Base-by-base conservation (phyloP, 495 filamentous ascomycete species). In the Podospora appendiculata region DNA sequence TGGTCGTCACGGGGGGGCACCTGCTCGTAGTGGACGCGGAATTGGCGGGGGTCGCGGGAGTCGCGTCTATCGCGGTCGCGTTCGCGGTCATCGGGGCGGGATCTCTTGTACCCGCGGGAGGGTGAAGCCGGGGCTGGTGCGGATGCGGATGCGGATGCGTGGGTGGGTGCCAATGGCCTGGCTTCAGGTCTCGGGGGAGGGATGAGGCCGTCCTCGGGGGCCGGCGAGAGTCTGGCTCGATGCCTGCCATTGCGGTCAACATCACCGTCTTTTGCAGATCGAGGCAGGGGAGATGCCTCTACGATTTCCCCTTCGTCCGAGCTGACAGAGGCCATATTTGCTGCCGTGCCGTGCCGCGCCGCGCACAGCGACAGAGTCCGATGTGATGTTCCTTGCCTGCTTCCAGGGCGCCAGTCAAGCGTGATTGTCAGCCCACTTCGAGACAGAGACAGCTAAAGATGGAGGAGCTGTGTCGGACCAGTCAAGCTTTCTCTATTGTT, bases 221-320 rank as follows among this genome's bases (percentile, higher is more conserved):
- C 25, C 25, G 81, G 83, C 79, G 89, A 89, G 68, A 76, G 72
- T 77, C 79, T 82, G 81, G 77, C 77, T 76, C 81, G 79, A 71
- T 72, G 76, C 84, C 82, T 80, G 79, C 80, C 79, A 74, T 63
- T 69, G 69, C 78, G 78, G 82, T 84, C 81, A 84, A 83, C 79
- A 60, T 60, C 60, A 76, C 73, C 75, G 72, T 69, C 72, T 77
- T 67, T 58, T 56, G 73, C 65, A 71, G 62, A 57, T 55, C 70
- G 70, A 73, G 71, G 70, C 74, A 75, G 72, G 74, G 72, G 62
- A 76, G 71, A 71, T 78, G 77, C 76, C 78, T 87, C 89, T 73
- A 86, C 72, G 70, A 95, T 90, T 80, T 95, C 90, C 71, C 90
- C 90, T 75, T 95, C 87, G 73, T 83, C 81, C 64, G 79, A 80